These are phyloP conservation scores for Colletotrichum karsti DNA, from an alignment of 2,329 filamentous ascomycete genomes.

Conservation along the genomic window DNA sequence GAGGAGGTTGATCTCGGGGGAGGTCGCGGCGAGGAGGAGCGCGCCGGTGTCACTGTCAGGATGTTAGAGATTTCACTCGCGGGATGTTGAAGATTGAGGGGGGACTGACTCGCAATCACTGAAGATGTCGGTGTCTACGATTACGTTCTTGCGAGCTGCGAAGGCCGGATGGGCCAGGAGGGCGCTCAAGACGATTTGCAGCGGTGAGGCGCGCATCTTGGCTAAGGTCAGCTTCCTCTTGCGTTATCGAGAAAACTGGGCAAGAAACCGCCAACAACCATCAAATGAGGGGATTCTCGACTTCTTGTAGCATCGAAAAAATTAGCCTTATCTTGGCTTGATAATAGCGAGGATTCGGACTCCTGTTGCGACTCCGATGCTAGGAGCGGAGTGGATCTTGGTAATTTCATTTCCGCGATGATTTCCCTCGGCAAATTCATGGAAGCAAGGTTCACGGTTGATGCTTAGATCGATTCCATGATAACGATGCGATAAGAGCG, in stretches of 20 bases:
- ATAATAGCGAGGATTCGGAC: neutral
- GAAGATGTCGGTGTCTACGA: slow-evolving; percentile 57
- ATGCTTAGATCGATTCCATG: neutral
- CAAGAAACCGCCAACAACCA: neutral
- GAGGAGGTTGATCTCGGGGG: slow-evolving; percentile 44
- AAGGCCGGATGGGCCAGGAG: neutral
- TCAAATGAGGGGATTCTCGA: neutral
- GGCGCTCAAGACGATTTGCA: neutral
- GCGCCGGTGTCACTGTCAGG: slow-evolving; percentile 47
- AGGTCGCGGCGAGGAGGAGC: slow-evolving; percentile 50
- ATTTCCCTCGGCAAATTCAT: neutral
- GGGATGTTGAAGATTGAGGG: neutral
- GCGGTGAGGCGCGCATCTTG: neutral
- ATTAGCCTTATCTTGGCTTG: neutral
- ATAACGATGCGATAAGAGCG: neutral
- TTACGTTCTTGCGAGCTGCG: slow-evolving; percentile 43
- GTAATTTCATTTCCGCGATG: slow-evolving; percentile 1
- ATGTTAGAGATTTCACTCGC: neutral
- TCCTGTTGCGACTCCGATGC: neutral
- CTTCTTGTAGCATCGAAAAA: neutral
- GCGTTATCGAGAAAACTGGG: neutral
- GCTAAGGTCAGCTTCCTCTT: neutral
- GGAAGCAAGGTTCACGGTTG: neutral
- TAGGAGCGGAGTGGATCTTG: slow-evolving; percentile 1
- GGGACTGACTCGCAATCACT: slow-evolving; percentile 53